Conservation (phyloP, 2,329 filamentous ascomycete genomes). For the Macroventuria anomochaeta region DNA sequence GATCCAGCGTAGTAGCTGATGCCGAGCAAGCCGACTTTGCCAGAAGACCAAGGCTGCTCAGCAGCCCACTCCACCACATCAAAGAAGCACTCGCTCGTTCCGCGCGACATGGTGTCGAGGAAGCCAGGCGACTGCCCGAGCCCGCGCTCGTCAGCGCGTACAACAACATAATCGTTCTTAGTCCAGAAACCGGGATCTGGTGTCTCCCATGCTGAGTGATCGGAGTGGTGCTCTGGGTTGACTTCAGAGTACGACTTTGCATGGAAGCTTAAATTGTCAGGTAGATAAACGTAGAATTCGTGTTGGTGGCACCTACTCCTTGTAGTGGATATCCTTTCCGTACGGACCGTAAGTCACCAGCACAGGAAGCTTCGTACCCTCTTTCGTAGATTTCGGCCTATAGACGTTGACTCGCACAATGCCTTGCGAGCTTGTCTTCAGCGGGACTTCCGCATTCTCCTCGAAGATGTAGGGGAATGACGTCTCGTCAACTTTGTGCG, state of each 20-base stretch:
- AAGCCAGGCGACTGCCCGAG: conserved; percentile 60
- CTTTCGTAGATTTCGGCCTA: conserved; percentile 52
- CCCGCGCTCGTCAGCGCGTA: conserved; percentile 59
- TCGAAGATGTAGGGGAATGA: conserved; percentile 58
- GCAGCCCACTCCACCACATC: conserved; percentile 61
- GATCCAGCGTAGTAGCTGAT: conserved; percentile 62
- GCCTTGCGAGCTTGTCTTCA: conserved; percentile 50
- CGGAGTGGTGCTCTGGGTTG: conserved; percentile 44
- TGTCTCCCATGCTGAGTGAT: conserved; percentile 56
- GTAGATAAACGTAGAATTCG: neutral
- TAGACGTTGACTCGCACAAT: conserved; percentile 61
- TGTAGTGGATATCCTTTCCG: conserved; percentile 74
- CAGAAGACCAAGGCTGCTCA: conserved; percentile 58
- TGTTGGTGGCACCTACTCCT: conserved; percentile 45
- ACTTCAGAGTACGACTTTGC: conserved; percentile 55
- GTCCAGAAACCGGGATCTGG: conserved; percentile 52
- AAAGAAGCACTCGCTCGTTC: conserved; percentile 60
- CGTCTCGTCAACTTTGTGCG: conserved; percentile 41
- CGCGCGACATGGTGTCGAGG: conserved; percentile 61
- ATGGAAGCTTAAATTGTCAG: conserved; percentile 53
- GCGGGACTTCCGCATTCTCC: conserved; percentile 55
- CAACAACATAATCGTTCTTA: conserved; percentile 46
- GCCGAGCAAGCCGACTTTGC: conserved; percentile 59
- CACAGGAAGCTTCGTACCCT: conserved; percentile 59
- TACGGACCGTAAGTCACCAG: conserved; percentile 76